These are phyloP conservation scores for Cladosporium sp. DNA, from an alignment of 2,329 filamentous ascomycete species.

Conservation along the genomic window DNA sequence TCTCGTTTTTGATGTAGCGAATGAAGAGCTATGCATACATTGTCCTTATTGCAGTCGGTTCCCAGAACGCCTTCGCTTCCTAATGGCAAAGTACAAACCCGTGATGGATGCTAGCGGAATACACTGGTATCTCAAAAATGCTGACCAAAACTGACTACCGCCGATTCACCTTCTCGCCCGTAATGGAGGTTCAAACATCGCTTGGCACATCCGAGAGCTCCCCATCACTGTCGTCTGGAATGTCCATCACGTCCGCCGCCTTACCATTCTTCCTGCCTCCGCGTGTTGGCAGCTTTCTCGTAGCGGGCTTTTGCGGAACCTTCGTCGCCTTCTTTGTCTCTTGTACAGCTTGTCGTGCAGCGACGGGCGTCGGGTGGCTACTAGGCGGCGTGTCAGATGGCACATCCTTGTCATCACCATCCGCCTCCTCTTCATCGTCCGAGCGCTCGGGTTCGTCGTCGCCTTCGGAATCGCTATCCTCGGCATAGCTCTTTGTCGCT, in stretches of 20 bases:
- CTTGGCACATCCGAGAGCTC: slow-evolving; percentile 25
- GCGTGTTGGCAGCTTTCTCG: slow-evolving; percentile 17
- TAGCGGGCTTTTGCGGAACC: slow-evolving; percentile 8
- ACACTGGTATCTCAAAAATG: too few species aligned
- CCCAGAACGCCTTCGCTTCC: too few species aligned
- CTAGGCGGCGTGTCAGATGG: slow-evolving; percentile 26
- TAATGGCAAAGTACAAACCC: too few species aligned
- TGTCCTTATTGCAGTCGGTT: too few species aligned
- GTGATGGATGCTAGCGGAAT: too few species aligned
- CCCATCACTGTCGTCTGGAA: slow-evolving; percentile 23
- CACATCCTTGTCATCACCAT: slow-evolving; percentile 22
- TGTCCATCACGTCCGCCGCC: slow-evolving; percentile 24
- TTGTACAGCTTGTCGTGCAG: slow-evolving; percentile 5
- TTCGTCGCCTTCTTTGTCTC: slow-evolving; percentile 14
- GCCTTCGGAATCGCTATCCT: slow-evolving; percentile 41
- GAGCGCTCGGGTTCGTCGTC: slow-evolving; percentile 33
- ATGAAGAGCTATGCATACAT: neutral
- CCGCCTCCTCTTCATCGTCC: slow-evolving; percentile 11
- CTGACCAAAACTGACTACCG: too few species aligned
- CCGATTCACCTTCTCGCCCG: too few species aligned
- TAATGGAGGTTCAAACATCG: slow-evolving; percentile 22
- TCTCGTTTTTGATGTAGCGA: neutral
- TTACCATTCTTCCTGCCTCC: slow-evolving; percentile 16
- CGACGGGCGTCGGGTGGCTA: slow-evolving; percentile 22
- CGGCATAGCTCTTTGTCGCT: slow-evolving; percentile 42